Evolutionary conservation across 306 rosid genomes (phyloP), one percentile per base, ranked within the genome.

Genomic region (Cucurbita pepo): DNA sequence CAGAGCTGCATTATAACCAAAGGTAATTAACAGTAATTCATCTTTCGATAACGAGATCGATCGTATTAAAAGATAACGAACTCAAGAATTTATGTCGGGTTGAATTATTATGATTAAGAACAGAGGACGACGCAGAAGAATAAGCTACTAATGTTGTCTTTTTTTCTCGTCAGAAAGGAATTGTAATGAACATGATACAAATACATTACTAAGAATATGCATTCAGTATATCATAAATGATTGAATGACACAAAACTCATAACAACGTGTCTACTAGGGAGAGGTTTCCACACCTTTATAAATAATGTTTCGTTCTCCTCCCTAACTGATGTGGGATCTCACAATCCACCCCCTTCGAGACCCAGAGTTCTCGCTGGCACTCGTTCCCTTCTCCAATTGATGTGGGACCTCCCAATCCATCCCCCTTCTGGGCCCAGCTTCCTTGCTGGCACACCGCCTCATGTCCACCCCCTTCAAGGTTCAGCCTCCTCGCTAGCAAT

Each of bases 1-100:
- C 71, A 80, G 58, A 16, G 87, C 96, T 92, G 96, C 81, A 84
- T 40, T 57, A 70, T 62, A 11, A 82, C 43, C 3, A 34, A 71
- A 45, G 73, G 16, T 59, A 65, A 79, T 19, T 51, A 78, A 73
- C 56, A 19, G 8, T 50, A 66, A 58, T 16, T 16, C 9, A n/a
- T 53, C 36, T 64, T 64, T 53, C 51, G 10, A 64, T 18, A 18
- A 64, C 2, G 36, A 41, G 5, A 18, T 19, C 8, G 16, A 30
- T 3, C 1, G 34, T 30, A 30, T 30, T 30, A 30, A 41, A 40
- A 63, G 64, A 16, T 40, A 7, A 63, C 0, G 69, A 63, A n/a
- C 51, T 63, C 21, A 4, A 40, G 30, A 3, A 4, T 41, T 41
- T 41, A 40, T 40, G 18, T 63, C 37, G 38, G 69, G 25, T 36